Evolutionary conservation across 2,329 filamentous ascomycete genomes (phyloP).

Genomic region (Rugonectria rugulosa): DNA sequence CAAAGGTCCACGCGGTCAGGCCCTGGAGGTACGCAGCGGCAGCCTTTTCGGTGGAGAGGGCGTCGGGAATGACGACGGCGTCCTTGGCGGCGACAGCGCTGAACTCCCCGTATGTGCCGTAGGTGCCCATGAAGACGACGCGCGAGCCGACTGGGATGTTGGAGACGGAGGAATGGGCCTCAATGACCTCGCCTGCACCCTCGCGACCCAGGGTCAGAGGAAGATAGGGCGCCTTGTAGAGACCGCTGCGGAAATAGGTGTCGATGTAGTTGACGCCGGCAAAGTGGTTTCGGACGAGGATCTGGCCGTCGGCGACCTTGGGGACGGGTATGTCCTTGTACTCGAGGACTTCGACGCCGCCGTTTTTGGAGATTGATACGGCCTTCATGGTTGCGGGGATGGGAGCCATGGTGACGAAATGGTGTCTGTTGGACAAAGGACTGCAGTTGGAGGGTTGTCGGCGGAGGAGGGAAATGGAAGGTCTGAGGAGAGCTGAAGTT

Average conservation of each 20-base stretch:
- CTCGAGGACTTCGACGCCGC: constrained; percentile 75
- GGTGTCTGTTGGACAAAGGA: constrained; percentile 12
- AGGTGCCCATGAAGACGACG: constrained; percentile 71
- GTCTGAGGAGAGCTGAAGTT: not conserved
- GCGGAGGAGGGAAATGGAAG: constrained; percentile 2
- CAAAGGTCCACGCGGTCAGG: constrained; percentile 80
- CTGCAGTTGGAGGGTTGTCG: constrained; percentile 8
- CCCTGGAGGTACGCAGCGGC: constrained; percentile 81
- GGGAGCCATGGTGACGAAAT: constrained; percentile 69
- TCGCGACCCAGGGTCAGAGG: constrained; percentile 84
- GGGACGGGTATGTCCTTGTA: constrained; percentile 76
- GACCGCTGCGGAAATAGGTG: constrained; percentile 86
- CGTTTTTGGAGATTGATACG: constrained; percentile 67
- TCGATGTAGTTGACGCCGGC: constrained; percentile 91
- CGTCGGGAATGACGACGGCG: constrained; percentile 69
- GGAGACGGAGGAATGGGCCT: constrained; percentile 60
- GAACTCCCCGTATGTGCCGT: constrained; percentile 64
- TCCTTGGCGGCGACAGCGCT: constrained; percentile 60
- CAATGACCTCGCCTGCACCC: constrained; percentile 74
- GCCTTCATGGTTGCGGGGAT: constrained; percentile 77
- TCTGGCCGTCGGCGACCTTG: constrained; percentile 69
- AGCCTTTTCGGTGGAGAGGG: constrained; percentile 66
- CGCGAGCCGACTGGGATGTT: constrained; percentile 71
- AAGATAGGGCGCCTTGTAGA: constrained; percentile 73
- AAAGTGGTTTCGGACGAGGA: constrained; percentile 83